Conservation (phyloP, 2,329 filamentous ascomycete species). For the Cladophialophora immunda region DNA sequence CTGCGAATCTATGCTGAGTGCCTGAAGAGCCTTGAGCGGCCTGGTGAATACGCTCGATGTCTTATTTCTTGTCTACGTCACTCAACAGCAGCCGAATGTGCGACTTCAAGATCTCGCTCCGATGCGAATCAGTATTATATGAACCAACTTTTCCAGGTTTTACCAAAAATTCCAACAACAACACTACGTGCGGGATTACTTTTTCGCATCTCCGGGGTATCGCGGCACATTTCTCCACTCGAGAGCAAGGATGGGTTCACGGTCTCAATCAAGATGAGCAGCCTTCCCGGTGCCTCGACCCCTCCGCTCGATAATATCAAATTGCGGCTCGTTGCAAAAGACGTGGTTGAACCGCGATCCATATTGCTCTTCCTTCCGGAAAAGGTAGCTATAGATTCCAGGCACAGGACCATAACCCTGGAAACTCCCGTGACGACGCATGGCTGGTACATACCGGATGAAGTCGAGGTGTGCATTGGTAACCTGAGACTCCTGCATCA, state of each 20-base stretch:
- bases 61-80: constrained; percentile 61
- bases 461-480: constrained; percentile 35
- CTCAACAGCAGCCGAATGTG: constrained; percentile 50
- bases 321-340: constrained; percentile 30
- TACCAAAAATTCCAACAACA: constrained; percentile 66
- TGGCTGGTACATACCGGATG: constrained; percentile 38
- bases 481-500: constrained; percentile 36
- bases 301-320: constrained; percentile 28
- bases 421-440: constrained; percentile 31
- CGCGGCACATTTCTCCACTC: constrained; percentile 74
- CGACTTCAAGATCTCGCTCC: constrained; percentile 47
- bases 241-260: constrained; percentile 78
- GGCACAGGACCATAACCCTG: constrained; percentile 56
- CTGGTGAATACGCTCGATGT: constrained; percentile 80
- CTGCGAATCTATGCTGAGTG: constrained; percentile 86
- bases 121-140: constrained; percentile 48
- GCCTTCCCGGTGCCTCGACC: constrained; percentile 20
- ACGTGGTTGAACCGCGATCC: constrained; percentile 63
- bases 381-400: constrained; percentile 58
- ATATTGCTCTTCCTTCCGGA: constrained; percentile 60
- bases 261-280: constrained; percentile 61
- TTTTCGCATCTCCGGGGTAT: constrained; percentile 74
- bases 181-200: constrained; percentile 75
- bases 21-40: constrained; percentile 76
- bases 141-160: constrained; percentile 57